phyloP scores from a whole-genome alignment of 352 stramenopile genomes.

The Blastocystis sp. region DNA sequence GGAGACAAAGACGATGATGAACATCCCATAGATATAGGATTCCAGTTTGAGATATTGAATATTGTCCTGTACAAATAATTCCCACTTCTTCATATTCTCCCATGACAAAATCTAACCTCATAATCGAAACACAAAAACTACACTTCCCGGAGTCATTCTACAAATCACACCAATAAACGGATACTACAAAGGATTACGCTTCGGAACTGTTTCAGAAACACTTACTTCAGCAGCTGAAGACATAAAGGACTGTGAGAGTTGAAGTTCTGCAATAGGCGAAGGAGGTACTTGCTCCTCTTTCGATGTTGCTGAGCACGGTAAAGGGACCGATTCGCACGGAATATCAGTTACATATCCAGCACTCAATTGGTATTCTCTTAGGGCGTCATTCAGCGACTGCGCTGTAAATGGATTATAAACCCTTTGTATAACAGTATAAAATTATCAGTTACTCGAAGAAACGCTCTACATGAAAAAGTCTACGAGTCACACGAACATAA shows the following conservation, averaged over 20 bases:
- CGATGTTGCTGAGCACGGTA: background rate
- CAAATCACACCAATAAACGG: background rate
- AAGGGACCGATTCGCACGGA: background rate
- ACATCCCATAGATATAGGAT: background rate
- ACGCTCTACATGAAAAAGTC: conserved; percentile 22
- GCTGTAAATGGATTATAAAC: conserved; percentile 40
- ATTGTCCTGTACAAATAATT: background rate
- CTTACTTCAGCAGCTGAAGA: background rate
- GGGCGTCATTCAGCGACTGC: background rate
- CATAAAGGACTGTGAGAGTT: background rate
- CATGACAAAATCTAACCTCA: conserved; percentile 34
- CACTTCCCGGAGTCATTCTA: conserved; percentile 53
- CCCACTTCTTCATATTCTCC: conserved; percentile 45
- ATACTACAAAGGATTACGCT: background rate
- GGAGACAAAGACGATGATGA: background rate
- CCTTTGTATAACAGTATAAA: background rate
- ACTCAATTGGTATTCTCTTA: background rate
- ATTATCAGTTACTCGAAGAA: background rate
- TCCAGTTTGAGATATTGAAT: conserved; percentile 3
- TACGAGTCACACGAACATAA: background rate
- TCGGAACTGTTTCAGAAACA: background rate
- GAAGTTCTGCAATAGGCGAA: background rate
- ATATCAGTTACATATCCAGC: background rate
- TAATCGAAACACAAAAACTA: background rate
- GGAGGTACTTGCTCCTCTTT: background rate